Evolutionary conservation across 352 stramenopile genomes (phyloP), one percentile per base, ranked within the genome.

Genomic region (Salisapilia sapeloensis): DNA sequence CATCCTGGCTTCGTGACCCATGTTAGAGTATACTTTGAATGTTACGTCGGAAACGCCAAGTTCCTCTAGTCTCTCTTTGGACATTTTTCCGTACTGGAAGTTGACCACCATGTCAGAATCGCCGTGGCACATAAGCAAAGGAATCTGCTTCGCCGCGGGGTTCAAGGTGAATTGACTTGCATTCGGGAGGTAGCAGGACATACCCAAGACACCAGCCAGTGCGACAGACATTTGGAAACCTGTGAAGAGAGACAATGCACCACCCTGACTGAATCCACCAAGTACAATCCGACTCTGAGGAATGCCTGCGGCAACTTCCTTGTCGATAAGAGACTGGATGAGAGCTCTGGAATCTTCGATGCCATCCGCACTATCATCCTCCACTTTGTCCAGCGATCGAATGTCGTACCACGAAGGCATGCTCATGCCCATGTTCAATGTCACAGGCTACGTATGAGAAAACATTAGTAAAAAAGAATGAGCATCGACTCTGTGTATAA

Each of bases 371-470:
- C 74, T 63, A 47, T 96, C 84, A 38, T 80, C 85, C 21, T 78
- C 63, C 10, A 77, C 54, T 47, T 91, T 78, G 21, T 65, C 56
- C 10, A 97, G 55, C 29, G 86, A 87, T 37, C 77, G 74, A 47
- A 97, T 96, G 49, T 98, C 91, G 46, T 95, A 96, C 71, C 92
- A 98, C 2, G 74, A 71, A 2, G 84, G 79, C 84, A 97, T 97
- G 3, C 54, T 44, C 65, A 94, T 93, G 27, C 91, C 89, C 58
- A 86, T 90, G 46, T 97, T 97, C 45, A 97, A 69, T 11, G 89
- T 93, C 25, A 98, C 91, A 2, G 89, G 87, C 60, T 83, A 76
- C 14, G 61, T 79, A 16, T 61, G 44, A 15, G 91, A 86, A 75
- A 38, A 9, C 29, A 14, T 12, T n/a, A 25, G 11, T 40, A 14